A percentile compares a stretch with the other conserved stretches of the same genome.
These are phyloP conservation scores for Stygiomarasmius scandens DNA, from an alignment of 1,284 basidiomycete genomes.

Conservation along the genomic window DNA sequence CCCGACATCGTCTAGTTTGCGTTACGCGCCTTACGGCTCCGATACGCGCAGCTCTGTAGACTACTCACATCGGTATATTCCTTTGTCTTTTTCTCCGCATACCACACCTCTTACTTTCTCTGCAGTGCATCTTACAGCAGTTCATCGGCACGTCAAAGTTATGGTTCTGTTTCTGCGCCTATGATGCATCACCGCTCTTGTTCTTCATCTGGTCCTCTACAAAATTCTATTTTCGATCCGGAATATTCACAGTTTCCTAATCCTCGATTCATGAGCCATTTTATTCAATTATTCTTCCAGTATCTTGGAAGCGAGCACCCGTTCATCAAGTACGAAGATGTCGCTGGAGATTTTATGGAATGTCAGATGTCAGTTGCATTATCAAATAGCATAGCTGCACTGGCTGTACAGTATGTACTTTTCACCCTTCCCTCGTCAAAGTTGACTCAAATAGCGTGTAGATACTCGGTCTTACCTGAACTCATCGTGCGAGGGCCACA, in stretches of 20 bases:
- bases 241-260: slow-evolving; percentile 64
- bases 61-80: too few relatives aligned
- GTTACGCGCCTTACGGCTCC: slow-evolving; percentile 53
- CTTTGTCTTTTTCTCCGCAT: not conserved
- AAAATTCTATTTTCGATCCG: too few relatives aligned
- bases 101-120: slow-evolving; percentile 1
- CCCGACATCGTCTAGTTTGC: slow-evolving; percentile 42
- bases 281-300: slow-evolving; percentile 70
- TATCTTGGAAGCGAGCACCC: slow-evolving; percentile 62
- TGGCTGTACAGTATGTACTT: slow-evolving; percentile 59
- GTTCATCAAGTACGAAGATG: slow-evolving; percentile 67
- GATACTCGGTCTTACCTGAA: slow-evolving; percentile 63
- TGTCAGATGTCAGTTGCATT: slow-evolving; percentile 61
- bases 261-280: slow-evolving; percentile 65
- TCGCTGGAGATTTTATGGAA: slow-evolving; percentile 61
- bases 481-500: slow-evolving; percentile 61
- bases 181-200: too few relatives aligned
- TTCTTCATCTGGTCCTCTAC: too few relatives aligned
- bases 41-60: slow-evolving; percentile 47
- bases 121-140: slow-evolving; percentile 13
- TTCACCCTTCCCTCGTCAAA: slow-evolving; percentile 5
- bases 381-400: slow-evolving; percentile 71
- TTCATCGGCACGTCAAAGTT: too few relatives aligned
- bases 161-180: too few relatives aligned
- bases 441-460: slow-evolving; percentile 23